Base-by-base conservation (phyloP, 1,284 basidiomycete species). In the Fistulinella staudtii region DNA sequence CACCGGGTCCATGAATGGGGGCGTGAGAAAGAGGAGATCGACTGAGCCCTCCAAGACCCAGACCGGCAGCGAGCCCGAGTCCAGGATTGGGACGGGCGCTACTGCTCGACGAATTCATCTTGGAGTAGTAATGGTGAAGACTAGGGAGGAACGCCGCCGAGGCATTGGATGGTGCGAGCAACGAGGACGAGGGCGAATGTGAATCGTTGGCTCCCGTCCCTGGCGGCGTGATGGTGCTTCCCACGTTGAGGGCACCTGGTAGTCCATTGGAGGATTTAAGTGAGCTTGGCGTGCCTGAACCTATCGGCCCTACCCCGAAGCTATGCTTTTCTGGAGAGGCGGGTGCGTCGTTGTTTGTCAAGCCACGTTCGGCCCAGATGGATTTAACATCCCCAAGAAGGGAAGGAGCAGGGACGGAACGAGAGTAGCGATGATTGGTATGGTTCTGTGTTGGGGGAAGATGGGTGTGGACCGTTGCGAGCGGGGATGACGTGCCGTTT, bases 91-190 rank as follows among this genome's bases (percentile, higher is more conserved):
- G 52, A 36, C 57, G 55, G n/a, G 51, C 35, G 28, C 52, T 59
- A 15, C 30, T 48, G 27, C n/a, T 38, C 22, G 41, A 47, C 46
- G 69, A 58, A 35, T 68, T 70, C 41, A 71, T 72, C 60, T 77
- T 79, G 23, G 76, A 67, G 49, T 82, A 84, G 46, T 80, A 74
- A 17, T 74, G 74, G 51, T 85, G 80, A 36, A 83, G 63, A 14
- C 79, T 75, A 3, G 85, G 82, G 6, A 89, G 68, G 70, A 89
- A 89, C 5, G 85, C 86, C 1, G 83, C 86, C 27, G 82, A 85
- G 2, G 86, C 86, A 57, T 89, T 89, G 40, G 76, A 79, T 2
- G 80, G 80, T 30, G 70, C 72, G n/a, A 78, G 67, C 22, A 68
- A 50, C 24, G 73, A 69, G 7, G 72, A 69, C 8, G 72, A 69